phyloP scores from a whole-genome alignment of 2,329 filamentous ascomycete species.

The Fusarium drepaniforme region DNA sequence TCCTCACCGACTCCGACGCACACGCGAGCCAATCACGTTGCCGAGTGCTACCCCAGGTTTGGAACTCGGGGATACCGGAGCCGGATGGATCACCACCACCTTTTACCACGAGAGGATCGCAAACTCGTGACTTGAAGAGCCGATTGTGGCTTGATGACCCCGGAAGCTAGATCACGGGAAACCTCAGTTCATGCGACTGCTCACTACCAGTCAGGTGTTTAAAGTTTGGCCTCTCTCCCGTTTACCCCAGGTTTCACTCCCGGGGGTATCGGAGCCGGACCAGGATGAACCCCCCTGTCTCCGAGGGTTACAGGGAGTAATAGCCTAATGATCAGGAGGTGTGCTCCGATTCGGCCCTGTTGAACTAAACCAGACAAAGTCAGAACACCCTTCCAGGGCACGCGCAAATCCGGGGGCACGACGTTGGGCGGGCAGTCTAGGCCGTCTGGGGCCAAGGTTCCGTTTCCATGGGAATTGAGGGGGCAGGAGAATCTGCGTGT shows the following conservation, averaged over 20 bases:
- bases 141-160: background rate
- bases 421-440: conserved; percentile 28
- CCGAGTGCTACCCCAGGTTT: background rate
- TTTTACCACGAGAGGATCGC: background rate
- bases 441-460: conserved; percentile 18
- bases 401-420: conserved; percentile 35
- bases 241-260: conserved; percentile 14
- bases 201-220: background rate
- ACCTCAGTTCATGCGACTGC: background rate
- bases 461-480: conserved; percentile 3
- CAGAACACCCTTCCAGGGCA: conserved; percentile 21
- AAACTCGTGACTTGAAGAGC: background rate
- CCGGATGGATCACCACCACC: conserved; percentile 25
- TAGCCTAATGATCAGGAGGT: conserved; percentile 1
- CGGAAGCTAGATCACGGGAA: background rate
- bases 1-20: conserved; percentile 1
- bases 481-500: background rate
- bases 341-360: background rate
- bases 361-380: conserved; percentile 7
- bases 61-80: conserved; percentile 30
- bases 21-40: background rate
- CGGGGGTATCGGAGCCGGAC: conserved; percentile 34
- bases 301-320: background rate
- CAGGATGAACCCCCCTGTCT: background rate
- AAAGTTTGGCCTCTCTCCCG: background rate